A percentile compares a stretch with the other conserved stretches of the same genome.
Evolutionary conservation across 2,329 filamentous ascomycete species (phyloP).

Genomic region (Claviceps cyperi): DNA sequence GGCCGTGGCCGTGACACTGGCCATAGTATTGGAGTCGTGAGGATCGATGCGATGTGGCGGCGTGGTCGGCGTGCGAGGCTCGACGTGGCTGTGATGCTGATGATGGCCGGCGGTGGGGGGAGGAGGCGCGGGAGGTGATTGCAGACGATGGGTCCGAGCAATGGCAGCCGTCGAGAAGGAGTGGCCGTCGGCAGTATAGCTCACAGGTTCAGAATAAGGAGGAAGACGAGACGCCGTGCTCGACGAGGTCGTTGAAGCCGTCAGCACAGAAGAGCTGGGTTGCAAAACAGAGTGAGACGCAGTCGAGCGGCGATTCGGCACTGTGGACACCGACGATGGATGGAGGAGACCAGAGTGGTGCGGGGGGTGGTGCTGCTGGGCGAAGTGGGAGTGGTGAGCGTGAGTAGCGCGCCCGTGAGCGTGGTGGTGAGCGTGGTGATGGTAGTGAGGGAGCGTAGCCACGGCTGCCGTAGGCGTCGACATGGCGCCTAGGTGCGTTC

Average conservation of each 20-base stretch:
- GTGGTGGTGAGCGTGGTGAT: constrained; percentile 21
- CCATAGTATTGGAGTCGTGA: constrained; percentile 12
- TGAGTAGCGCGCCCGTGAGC: constrained; percentile 8
- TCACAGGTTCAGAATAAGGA: constrained; percentile 13
- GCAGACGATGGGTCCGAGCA: constrained; percentile 11
- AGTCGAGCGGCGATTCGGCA: constrained; percentile 16
- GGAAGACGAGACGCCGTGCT: constrained; percentile 12
- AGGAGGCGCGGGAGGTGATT: constrained; percentile 18
- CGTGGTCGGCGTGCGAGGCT: constrained; percentile 12
- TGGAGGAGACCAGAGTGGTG: constrained; percentile 10
- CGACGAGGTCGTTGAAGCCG: constrained; percentile 12
- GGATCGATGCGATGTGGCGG: constrained; percentile 6
- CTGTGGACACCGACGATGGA: constrained; percentile 1
- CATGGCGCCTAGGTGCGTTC: constrained; percentile 31
- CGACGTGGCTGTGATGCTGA: constrained; percentile 8
- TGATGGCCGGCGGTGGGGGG: constrained; percentile 16
- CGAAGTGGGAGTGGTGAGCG: constrained; percentile 3
- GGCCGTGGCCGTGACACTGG: constrained; percentile 2
- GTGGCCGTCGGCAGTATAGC: constrained; percentile 15
- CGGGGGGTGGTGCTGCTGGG: neutral
- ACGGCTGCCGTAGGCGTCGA: constrained; percentile 70
- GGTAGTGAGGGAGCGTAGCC: constrained; percentile 55
- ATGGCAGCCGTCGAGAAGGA: constrained; percentile 19
- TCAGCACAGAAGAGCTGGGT: constrained; percentile 8
- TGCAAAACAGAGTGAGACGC: constrained; percentile 14